Evolutionary conservation across 768 basidiomycete species (phyloP), one percentile per base, ranked within the genome.

Genomic region (Arthromyces matolae): DNA sequence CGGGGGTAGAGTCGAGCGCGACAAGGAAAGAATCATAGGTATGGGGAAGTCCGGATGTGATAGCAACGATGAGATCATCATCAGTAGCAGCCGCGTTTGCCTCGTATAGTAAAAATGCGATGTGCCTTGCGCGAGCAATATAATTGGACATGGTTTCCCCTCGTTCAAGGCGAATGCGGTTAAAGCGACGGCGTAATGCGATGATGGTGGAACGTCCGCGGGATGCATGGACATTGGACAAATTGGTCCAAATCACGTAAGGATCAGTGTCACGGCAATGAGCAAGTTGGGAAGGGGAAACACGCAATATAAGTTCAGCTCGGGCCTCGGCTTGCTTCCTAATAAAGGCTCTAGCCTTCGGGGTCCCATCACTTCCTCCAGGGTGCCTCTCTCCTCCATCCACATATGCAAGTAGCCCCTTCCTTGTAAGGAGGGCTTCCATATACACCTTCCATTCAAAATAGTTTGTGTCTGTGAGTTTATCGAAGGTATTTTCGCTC

Each of bases 131-230:
- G 27, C 24, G 22, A 25, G 33, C 32, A 31, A 48, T 48, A 13
- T 48, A 48, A 13, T 38, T 18, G 8, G 47, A 33, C 47, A 48
- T 42, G 35, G 2, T 45, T 39, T 47, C 20, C 10, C 14, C 14
- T 19, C 14, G 38, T 3, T 3, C 8, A 40, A 32, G 23, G 8
- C 22, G 33, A 18, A 45, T 32, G 29, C 32, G 20, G 20, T 35
- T 10, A 34, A 36, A 35, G 23, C 16, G 20, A 12, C 29, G 16
- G 33, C 16, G 33, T 23, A 47, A 27, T 20, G 35, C 25, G 31
- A 41, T 49, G 47, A 49, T 42, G 32, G 47, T 49, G 32, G 47
- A 49, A 16, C 47, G 7, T n/a, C 40, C 29, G n/a, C 23, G 32
- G 16, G 37, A 49, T 27, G 47, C 22, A 35, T 49, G 31, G 19